These are phyloP conservation scores for Pedinophyceae sp. DNA, from an alignment of 139 green algal species.

Conservation along the genomic window DNA sequence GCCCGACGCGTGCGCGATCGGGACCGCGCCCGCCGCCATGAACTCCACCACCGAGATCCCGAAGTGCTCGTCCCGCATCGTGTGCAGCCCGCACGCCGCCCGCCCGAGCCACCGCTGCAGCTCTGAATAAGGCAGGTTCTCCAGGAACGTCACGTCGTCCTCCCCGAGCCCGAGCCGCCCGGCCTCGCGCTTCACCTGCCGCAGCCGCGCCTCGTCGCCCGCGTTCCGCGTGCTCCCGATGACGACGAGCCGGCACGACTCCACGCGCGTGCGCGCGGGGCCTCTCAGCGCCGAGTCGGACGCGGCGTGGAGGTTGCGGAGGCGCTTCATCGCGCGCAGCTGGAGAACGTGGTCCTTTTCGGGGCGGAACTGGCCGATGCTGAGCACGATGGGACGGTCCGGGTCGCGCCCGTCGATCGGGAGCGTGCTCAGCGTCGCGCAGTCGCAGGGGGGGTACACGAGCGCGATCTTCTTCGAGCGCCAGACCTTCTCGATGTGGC, in stretches of 20 bases:
- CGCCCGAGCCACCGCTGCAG: slow-evolving; percentile 53
- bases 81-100: slow-evolving; percentile 79
- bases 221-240: slow-evolving; percentile 49
- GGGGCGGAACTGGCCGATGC: slow-evolving; percentile 80
- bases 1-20: slow-evolving; percentile 75
- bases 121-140: slow-evolving; percentile 55
- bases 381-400: slow-evolving; percentile 56
- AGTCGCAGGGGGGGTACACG: slow-evolving; percentile 84
- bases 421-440: slow-evolving; percentile 41
- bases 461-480: slow-evolving; percentile 18
- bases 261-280: no score
- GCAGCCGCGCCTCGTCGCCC: slow-evolving; percentile 38
- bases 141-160: slow-evolving; percentile 29
- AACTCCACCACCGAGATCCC: slow-evolving; percentile 97
- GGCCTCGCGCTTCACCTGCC: slow-evolving; percentile 23
- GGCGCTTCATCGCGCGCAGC: slow-evolving; percentile 21
- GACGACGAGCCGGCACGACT: slow-evolving; percentile 42
- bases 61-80: slow-evolving; percentile 97
- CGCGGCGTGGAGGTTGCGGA: no score
- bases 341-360: slow-evolving; percentile 79
- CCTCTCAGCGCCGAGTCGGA: no score
- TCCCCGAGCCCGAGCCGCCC: slow-evolving; percentile 17
- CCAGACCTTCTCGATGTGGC: slow-evolving; percentile 71
- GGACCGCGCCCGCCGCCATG: slow-evolving; percentile 75
- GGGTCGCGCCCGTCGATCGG: slow-evolving; percentile 63